Evolutionary conservation across 106 monocot genomes (phyloP), one percentile per base, ranked within the genome.

Genomic region (Dactylorhiza incarnata): DNA sequence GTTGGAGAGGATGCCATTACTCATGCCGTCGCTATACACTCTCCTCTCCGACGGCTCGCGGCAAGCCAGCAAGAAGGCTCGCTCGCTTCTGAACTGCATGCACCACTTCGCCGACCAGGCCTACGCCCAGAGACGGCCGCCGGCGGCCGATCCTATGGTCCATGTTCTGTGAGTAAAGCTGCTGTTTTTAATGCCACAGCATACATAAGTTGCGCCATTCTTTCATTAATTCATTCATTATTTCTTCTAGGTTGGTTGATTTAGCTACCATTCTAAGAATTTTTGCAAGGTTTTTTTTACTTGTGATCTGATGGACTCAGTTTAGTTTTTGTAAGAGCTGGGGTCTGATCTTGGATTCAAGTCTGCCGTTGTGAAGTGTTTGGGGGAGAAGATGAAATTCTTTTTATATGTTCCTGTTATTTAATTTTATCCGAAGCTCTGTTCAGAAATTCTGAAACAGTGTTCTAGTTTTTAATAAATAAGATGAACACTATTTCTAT

Each of bases 31-130:
- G 11, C 67, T 94, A 73, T 91, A 91, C 54, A 69, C 72, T 19
- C 47, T 91, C 3, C 15, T 87, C 48, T 73, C 72, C 2, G 90
- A 86, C 6, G 91, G 91, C 0, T 83, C 82, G 2, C 72, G 84
- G 2, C 81, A 89, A 1, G 89, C 83, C 4, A 50, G 77, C n/a
- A 94, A 87, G 84, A 94, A 84, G 78, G 89, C 91, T 2, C 77
- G 85, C 46, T 82, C 84, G 16, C 53, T 94, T 61, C 58, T 89
- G 24, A 75, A 84, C 26, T 76, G 73, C 68, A 80, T 89, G 45
- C 89, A 89, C 45, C 65, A 58, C 0, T 72, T 76, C 48, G 45
- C 72, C 16, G 86, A 87, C 50, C 45, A 71, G n/a, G 29, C 58
- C 54, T 16, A 6, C 55, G 11, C 2, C 23, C 14, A 0, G 20